Evolutionary conservation across 2,329 filamentous ascomycete species (phyloP).

Genomic region (Sporothrix luriei): DNA sequence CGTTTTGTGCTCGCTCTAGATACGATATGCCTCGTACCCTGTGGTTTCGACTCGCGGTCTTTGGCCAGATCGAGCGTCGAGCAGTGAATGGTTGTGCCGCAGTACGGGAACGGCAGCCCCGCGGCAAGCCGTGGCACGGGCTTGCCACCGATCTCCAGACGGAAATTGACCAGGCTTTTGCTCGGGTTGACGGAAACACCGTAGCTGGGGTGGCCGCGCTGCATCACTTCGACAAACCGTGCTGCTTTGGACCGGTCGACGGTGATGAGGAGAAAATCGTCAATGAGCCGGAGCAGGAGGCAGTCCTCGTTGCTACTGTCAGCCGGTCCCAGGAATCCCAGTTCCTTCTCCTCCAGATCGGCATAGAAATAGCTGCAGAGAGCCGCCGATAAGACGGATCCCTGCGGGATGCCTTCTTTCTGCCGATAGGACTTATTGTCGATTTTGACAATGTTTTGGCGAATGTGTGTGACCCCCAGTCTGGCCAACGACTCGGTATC

Average conservation of each 20-base stretch:
- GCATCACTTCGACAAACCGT: constrained; percentile 78
- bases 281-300: constrained; percentile 78
- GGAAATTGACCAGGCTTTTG: constrained; percentile 87
- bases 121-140: constrained; percentile 53
- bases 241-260: constrained; percentile 66
- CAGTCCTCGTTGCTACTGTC: constrained; percentile 48
- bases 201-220: constrained; percentile 74
- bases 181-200: constrained; percentile 74
- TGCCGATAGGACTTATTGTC: constrained; percentile 88
- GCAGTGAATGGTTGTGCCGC: constrained; percentile 76
- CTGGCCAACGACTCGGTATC: constrained; percentile 62
- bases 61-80: constrained; percentile 73
- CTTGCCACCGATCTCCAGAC: constrained; percentile 58
- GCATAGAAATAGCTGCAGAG: constrained; percentile 97
- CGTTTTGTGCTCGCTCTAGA: neutral
- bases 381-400: constrained; percentile 81
- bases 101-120: constrained; percentile 74
- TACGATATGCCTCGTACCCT: constrained; percentile 48
- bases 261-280: constrained; percentile 91
- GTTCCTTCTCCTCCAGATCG: constrained; percentile 70
- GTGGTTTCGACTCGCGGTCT: constrained; percentile 58
- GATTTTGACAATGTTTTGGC: constrained; percentile 81
- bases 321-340: constrained; percentile 62
- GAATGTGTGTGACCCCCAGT: constrained; percentile 79
- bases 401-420: constrained; percentile 87